Evolutionary conservation across 1,284 basidiomycete species (phyloP).

Genomic region (Quambalaria eucalypti): DNA sequence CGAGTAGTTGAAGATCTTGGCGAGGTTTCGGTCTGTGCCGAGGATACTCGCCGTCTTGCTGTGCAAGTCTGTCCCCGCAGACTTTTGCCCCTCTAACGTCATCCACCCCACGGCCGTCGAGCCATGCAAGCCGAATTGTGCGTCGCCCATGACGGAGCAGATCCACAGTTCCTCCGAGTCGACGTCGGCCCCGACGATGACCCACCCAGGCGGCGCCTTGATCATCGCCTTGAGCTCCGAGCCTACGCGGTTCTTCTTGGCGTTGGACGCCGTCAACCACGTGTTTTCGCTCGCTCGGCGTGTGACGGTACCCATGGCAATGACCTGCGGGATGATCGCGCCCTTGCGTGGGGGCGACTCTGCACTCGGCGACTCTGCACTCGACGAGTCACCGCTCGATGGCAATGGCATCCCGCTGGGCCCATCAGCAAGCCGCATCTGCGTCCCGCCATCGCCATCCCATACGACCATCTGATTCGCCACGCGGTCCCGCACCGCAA

Average conservation of each 20-base stretch:
- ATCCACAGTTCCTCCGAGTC: conserved; percentile 99
- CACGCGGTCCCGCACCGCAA: conserved; percentile 83
- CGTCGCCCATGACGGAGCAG: conserved; percentile 95
- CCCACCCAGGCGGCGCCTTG: conserved; percentile 81
- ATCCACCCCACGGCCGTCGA: conserved; percentile 98
- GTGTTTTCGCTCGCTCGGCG: conserved; percentile 95
- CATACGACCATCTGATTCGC: conserved; percentile 88
- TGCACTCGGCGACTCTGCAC: too few species aligned
- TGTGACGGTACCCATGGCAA: conserved; percentile 97
- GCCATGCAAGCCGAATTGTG: conserved; percentile 93
- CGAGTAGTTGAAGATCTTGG: conserved; percentile 99
- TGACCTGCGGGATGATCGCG: conserved; percentile 88
- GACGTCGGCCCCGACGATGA: conserved; percentile 94
- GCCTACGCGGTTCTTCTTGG: conserved; percentile 91
- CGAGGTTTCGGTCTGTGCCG: conserved; percentile 84
- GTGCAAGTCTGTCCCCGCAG: conserved; percentile 87
- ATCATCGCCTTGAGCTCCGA: conserved; percentile 98
- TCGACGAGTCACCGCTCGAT: conserved; percentile 3
- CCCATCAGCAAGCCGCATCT: conserved; percentile 46
- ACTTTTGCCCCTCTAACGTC: conserved; percentile 98
- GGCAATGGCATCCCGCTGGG: conserved; percentile 27
- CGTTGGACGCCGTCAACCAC: conserved; percentile 96
- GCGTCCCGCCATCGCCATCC: conserved; percentile 53
- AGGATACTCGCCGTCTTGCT: conserved; percentile 92
- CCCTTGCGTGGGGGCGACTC: conserved; percentile 59